Base-by-base conservation (phyloP, 202 grass and related monocot genomes). In the Elaeis oleifera region DNA sequence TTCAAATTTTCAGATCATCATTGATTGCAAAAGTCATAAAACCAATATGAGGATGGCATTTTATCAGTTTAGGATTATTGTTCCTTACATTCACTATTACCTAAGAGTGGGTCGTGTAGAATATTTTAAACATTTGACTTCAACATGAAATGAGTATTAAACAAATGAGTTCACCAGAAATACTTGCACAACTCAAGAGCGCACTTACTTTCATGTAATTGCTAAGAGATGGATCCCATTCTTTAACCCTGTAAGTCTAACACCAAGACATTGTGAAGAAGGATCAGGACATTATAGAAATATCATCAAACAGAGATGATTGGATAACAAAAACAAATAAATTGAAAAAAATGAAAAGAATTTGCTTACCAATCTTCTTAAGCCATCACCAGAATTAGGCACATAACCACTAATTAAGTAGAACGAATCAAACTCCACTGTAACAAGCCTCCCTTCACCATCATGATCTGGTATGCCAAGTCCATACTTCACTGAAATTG, bases 381-480 rank as follows among this genome's bases (percentile, higher is more conserved):
- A 79, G 21, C 87, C 91, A 71, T 96, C 91, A 59, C 91, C 91
- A 62, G 91, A 79, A 85, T 96, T 96, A 32, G 91, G 91, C 23
- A 96, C 87, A 83, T 96, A 96, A 69, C 75, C 85, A 69, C 73
- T 81, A 55, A 96, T 68, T 67, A 96, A 76, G 70, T 91, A 96
- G 71, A 96, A 91, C 60, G 73, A 39, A 68, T 89, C 81, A 59
- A 96, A 96, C 69, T 96, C 91, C 58, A 91, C 71, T 18, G 91
- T 91, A 6, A 96, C 68, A 83, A 96, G 71, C 70, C 91, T 83
- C 56, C 91, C 87, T 79, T 96, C 87, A 58, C 73, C 73, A 78
- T 96, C 87, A 89, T 91, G 91, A 51, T 91, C 84, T 69, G 79
- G 66, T 79, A 91, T 68, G 64, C 91, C 87, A 69, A 96, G 81